These are phyloP conservation scores for Corynascus novoguineensis DNA, from an alignment of 495 filamentous ascomycete species.

Conservation along the genomic window DNA sequence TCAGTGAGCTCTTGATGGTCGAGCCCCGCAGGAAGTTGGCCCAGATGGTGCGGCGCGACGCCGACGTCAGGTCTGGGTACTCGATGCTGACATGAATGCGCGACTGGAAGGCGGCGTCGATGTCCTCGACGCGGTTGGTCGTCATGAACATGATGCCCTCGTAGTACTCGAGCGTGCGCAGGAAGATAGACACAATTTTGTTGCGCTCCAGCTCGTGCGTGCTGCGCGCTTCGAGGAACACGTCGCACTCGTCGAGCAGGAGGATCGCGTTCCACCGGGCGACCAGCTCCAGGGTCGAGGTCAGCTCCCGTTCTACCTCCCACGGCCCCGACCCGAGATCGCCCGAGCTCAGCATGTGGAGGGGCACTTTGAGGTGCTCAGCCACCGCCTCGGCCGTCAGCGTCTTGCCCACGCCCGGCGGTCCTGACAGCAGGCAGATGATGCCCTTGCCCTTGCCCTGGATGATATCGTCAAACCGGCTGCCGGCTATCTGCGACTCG, in stretches of 20 bases:
- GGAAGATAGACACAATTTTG: constrained; percentile 51
- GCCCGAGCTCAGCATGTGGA: constrained; percentile 51
- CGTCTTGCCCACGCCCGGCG: constrained; percentile 56
- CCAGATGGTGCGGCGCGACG: constrained; percentile 31
- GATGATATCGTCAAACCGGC: constrained; percentile 60
- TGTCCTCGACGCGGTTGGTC: constrained; percentile 46
- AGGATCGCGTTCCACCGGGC: constrained; percentile 50
- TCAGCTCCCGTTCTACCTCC: constrained; percentile 47
- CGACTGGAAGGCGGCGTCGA: constrained; percentile 49
- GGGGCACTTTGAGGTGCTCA: constrained; percentile 45
- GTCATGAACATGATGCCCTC: constrained; percentile 60
- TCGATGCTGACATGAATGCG: constrained; percentile 48
- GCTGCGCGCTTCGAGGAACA: constrained; percentile 57
- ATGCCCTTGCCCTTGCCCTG: constrained; percentile 55
- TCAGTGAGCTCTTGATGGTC: constrained; percentile 24
- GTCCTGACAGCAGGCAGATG: constrained; percentile 55
- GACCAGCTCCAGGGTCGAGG: constrained; percentile 46
- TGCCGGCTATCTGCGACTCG: constrained; percentile 37
- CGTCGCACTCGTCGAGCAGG: constrained; percentile 63
- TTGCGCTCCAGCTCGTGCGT: constrained; percentile 51
- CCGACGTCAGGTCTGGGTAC: constrained; percentile 39
- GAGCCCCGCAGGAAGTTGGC: constrained; percentile 26
- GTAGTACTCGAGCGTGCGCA: constrained; percentile 50
- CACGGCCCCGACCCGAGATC: constrained; percentile 49
- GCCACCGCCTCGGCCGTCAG: constrained; percentile 53